These are phyloP conservation scores for Hevea brasiliensis DNA, from an alignment of 345 rosid genomes.

Conservation along the genomic window DNA sequence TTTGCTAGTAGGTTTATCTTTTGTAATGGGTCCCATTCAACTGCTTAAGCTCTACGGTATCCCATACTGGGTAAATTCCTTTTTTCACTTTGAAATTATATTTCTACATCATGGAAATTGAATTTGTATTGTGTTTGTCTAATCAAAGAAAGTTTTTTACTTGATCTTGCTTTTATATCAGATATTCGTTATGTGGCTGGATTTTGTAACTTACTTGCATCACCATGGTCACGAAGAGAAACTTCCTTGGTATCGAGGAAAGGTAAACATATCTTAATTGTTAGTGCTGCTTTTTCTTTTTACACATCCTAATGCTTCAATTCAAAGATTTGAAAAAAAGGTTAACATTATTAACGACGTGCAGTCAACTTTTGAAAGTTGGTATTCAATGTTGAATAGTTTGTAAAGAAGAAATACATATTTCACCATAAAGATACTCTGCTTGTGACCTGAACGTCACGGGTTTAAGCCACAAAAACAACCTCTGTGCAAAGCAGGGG, in stretches of 20 bases:
- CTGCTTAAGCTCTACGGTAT: constrained; percentile 30
- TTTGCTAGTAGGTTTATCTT: constrained; percentile 23
- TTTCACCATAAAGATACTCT: too few relatives aligned
- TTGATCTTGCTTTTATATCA: constrained; percentile 12
- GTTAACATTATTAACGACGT: too few relatives aligned
- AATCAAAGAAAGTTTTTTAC: background rate
- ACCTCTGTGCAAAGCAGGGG: too few relatives aligned
- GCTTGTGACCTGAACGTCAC: too few relatives aligned
- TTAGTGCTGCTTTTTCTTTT: too few relatives aligned
- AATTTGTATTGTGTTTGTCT: background rate
- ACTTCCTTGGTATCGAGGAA: constrained; percentile 92
- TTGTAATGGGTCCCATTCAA: constrained; percentile 25
- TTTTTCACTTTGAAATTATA: background rate
- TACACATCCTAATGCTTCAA: background rate
- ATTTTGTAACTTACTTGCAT: constrained; percentile 78
- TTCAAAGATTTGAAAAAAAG: background rate
- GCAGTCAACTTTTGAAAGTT: background rate
- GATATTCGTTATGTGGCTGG: constrained; percentile 82
- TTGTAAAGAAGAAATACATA: too few relatives aligned
- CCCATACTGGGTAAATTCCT: constrained; percentile 22
- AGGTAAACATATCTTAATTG: constrained; percentile 42
- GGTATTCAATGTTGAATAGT: background rate
- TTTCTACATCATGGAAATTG: background rate
- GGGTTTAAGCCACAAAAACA: too few relatives aligned
- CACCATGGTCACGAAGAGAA: constrained; percentile 83